Evolutionary conservation across 306 rosid species (phyloP), one percentile per base, ranked within the genome.

Genomic region (Glycine tomentella): DNA sequence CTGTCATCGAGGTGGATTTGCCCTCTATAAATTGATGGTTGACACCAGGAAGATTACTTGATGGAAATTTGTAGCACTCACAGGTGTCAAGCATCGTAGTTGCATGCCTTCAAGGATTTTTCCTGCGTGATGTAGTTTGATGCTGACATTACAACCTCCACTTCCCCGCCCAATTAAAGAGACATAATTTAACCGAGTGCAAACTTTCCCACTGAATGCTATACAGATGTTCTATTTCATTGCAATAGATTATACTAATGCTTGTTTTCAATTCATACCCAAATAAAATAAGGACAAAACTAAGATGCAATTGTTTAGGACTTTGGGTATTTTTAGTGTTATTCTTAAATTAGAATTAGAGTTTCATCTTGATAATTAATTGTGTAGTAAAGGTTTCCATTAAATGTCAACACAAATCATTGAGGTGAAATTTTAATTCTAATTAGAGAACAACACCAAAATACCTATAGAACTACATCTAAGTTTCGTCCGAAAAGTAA

Each of bases 1-100:
- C 80, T 95, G 99, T 88, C 98, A 91, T 84, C 92, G 87, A 77
- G 99, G 99, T 34, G 99, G 97, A 79, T 88, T 90, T 58, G 86
- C 87, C 38, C 95, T 95, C 44, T 95, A 89, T 62, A 95, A 90
- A 84, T 57, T 83, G 89, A 93, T 92, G 97, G 86, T 89, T 74
- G 90, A 82, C 84, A 80, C 85, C 51, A 80, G 59, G 76, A 87
- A 87, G 84, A 85, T 58, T 75, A 83, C 73, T 82, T 88, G 84
- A 84, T 73, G 74, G 56, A 78, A 65, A 71, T 48, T 78, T 82
- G 56, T 38, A 76, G 12, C 38, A 42, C 78, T 57, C 82, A 48
- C 53, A 53, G 53, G 40, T 74, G 9, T 71, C 58, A 10, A 64
- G 38, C 57, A 36, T 73, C 31, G 55, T 69, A 80, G 31, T 56